A percentile compares a stretch with the other conserved stretches of the same genome.
Conservation (phyloP, 2,329 filamentous ascomycete species). For the Orbilia javanica region DNA sequence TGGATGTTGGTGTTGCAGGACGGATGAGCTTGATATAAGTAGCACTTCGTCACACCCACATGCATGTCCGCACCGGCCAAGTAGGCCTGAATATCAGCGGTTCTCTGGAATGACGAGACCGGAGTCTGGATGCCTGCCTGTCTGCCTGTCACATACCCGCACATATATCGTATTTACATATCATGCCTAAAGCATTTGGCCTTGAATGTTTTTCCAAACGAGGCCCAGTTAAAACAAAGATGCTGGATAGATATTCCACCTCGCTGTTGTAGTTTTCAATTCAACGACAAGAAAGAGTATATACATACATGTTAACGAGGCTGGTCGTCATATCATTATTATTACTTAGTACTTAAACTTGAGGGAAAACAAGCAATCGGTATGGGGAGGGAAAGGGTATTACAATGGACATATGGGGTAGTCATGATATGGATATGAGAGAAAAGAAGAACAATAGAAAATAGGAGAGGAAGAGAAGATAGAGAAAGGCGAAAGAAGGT, state of each 20-base stretch:
- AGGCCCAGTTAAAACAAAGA: no score
- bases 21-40: no score
- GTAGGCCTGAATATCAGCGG: background rate
- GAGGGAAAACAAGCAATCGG: constrained; percentile 2
- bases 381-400: constrained; percentile 22
- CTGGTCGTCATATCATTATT: constrained; percentile 51
- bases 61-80: no score
- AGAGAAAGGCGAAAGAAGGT: constrained; percentile 16
- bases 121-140: background rate
- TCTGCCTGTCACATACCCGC: constrained; percentile 43
- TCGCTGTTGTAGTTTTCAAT: constrained; percentile 1
- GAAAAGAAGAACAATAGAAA: background rate
- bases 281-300: constrained; percentile 18
- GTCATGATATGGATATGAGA: constrained; percentile 9
- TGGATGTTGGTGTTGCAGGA: constrained; percentile 4
- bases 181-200: background rate
- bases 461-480: background rate
- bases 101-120: constrained; percentile 22
- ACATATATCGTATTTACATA: no score
- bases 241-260: background rate
- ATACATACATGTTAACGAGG: constrained; percentile 37
- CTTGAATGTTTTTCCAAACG: background rate
- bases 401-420: constrained; percentile 40
- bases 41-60: no score
- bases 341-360: constrained; percentile 12